Evolutionary conservation across 495 filamentous ascomycete genomes (phyloP).

Genomic region (Aspergillus sclerotiicarbonarius): DNA sequence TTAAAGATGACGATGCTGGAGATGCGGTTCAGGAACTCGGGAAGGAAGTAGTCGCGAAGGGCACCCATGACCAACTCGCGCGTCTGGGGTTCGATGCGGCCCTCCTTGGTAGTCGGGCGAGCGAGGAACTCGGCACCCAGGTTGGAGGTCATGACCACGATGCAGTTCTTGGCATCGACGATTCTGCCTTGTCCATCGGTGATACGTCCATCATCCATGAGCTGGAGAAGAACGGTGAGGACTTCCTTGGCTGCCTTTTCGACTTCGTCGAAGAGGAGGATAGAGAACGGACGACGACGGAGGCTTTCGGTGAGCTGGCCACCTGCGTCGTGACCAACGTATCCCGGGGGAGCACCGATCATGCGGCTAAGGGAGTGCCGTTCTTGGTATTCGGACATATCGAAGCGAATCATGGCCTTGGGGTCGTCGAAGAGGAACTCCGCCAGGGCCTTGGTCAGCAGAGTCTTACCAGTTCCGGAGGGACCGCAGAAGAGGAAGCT

Average conservation of each 20-base stretch:
- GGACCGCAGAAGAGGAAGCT: conserved; percentile 99
- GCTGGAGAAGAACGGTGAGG: conserved; percentile 90
- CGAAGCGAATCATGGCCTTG: conserved; percentile 97
- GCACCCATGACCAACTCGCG: conserved; percentile 84
- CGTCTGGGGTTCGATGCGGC: conserved; percentile 83
- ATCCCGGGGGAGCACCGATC: conserved; percentile 96
- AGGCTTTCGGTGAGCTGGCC: conserved; percentile 94
- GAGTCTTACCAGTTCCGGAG: conserved; percentile 94
- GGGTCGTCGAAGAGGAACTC: conserved; percentile 98
- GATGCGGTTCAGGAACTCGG: conserved; percentile 98
- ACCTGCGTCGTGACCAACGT: conserved; percentile 94
- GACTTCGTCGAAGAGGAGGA: conserved; percentile 95
- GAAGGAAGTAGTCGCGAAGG: conserved; percentile 91
- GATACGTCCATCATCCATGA: conserved; percentile 98
- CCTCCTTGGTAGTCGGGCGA: conserved; percentile 70
- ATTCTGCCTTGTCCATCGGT: conserved; percentile 95
- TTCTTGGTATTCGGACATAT: conserved; percentile 99
- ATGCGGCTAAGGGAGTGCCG: conserved; percentile 93
- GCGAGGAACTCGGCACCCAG: conserved; percentile 91
- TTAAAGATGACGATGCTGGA: conserved; percentile 97
- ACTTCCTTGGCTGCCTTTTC: conserved; percentile 99
- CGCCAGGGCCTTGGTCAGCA: conserved; percentile 92
- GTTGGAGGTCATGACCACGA: conserved; percentile 99
- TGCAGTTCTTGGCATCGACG: conserved; percentile 94
- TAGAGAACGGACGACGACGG: conserved; percentile 92